Percentiles rank a stretch among this genome's conserved stretches.
Conservation (phyloP, 129 eudicot species). For the Lactuca saligna region DNA sequence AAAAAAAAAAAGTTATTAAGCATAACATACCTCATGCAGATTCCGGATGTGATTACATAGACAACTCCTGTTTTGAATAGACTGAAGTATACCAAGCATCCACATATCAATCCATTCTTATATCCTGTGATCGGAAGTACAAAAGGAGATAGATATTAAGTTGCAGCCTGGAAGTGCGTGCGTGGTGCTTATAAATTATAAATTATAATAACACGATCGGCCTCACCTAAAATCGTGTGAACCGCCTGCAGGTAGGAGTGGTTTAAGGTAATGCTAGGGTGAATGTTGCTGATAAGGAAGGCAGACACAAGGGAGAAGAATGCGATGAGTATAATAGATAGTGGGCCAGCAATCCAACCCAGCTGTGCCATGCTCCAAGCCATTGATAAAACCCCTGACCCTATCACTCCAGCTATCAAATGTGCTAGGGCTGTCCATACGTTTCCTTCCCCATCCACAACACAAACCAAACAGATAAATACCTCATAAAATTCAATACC, state of each 20-base stretch:
- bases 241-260: constrained; percentile 68
- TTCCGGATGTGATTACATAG: constrained; percentile 66
- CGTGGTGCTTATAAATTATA: background rate
- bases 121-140: constrained; percentile 44
- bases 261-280: constrained; percentile 46
- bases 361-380: constrained; percentile 88
- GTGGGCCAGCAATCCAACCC: constrained; percentile 93
- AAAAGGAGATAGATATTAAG: background rate
- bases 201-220: too few species aligned
- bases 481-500: background rate
- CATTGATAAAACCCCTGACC: constrained; percentile 83
- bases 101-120: constrained; percentile 50
- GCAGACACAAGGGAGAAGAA: constrained; percentile 55
- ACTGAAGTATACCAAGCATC: constrained; percentile 51
- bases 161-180: background rate
- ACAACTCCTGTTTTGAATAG: constrained; percentile 65
- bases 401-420: constrained; percentile 82
- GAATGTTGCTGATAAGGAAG: constrained; percentile 53
- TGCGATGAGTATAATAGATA: constrained; percentile 51
- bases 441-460: constrained; percentile 42
- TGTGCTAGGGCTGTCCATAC: constrained; percentile 87
- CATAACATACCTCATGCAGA: constrained; percentile 62
- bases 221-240: constrained; percentile 53
- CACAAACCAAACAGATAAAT: constrained; percentile 2
- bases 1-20: background rate